Percentiles rank a stretch among this genome's conserved stretches.
Conservation (phyloP, 139 green algal species). For the Pycnococcus provasolii region DNA sequence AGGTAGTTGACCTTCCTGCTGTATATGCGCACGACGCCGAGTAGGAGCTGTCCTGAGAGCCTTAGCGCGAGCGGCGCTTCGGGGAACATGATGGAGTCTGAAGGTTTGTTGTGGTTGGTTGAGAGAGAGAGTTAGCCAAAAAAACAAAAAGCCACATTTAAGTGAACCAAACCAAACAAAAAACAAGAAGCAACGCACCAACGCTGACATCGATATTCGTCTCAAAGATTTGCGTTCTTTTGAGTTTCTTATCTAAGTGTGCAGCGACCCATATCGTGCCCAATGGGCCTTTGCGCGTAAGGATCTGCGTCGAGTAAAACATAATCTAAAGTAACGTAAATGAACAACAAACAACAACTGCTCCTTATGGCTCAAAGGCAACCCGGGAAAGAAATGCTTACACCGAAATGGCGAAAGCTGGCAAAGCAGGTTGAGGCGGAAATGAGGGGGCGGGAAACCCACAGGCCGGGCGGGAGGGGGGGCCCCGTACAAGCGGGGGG, state of each 20-base stretch:
- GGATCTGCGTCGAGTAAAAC: slow-evolving; percentile 51
- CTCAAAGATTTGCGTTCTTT: slow-evolving; percentile 60
- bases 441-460: no score
- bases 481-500: no score
- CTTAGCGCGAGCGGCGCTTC: slow-evolving; percentile 84
- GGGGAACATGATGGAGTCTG: slow-evolving; percentile 83
- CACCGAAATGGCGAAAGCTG: no score
- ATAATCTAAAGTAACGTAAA: background rate
- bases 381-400: no score
- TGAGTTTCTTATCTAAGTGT: slow-evolving; percentile 74
- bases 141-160: background rate
- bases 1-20: slow-evolving; percentile 59
- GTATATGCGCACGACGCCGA: slow-evolving; percentile 90
- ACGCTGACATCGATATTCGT: slow-evolving; percentile 45
- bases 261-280: slow-evolving; percentile 89
- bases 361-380: no score
- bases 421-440: no score
- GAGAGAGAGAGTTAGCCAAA: background rate
- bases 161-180: slow-evolving; percentile 2
- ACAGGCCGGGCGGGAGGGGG: no score
- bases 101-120: background rate
- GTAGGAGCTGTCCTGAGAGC: slow-evolving; percentile 85
- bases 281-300: slow-evolving; percentile 79
- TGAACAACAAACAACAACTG: no score
- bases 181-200: slow-evolving; percentile 23